Evolutionary conservation across 2,329 filamentous ascomycete species (phyloP).

Genomic region (Zasmidium cellare): DNA sequence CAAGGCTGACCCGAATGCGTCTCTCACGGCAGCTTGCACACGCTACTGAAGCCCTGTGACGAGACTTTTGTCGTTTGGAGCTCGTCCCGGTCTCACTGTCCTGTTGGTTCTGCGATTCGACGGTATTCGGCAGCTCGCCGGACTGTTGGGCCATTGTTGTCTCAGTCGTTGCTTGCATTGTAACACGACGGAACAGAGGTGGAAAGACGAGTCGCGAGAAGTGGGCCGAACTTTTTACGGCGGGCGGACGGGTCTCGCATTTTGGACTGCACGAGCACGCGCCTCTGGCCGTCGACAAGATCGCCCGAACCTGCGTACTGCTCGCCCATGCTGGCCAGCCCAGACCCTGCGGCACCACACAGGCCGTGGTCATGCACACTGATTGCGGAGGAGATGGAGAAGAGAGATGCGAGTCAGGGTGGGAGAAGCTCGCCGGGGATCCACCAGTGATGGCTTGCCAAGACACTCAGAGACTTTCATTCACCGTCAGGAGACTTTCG

Average conservation of each 20-base stretch:
- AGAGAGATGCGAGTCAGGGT: neutral
- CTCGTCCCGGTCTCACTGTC: slow-evolving; percentile 10
- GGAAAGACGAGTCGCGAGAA: slow-evolving; percentile 3
- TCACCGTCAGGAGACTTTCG: neutral
- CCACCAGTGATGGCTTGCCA: neutral
- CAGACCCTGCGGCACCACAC: slow-evolving; percentile 1
- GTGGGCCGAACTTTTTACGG: neutral
- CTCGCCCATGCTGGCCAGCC: neutral
- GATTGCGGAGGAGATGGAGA: neutral
- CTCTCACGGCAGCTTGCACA: slow-evolving; percentile 26
- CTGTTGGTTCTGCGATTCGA: slow-evolving; percentile 6
- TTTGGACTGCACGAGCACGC: neutral
- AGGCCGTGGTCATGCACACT: neutral
- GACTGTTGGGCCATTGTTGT: neutral
- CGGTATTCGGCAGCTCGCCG: neutral
- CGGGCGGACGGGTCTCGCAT: neutral
- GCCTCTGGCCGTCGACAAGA: neutral
- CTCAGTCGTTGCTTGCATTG: neutral
- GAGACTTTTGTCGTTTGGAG: slow-evolving; percentile 21
- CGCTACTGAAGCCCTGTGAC: slow-evolving; percentile 22
- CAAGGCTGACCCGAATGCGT: slow-evolving; percentile 20
- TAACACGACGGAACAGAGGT: neutral
- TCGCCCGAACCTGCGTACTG: neutral
- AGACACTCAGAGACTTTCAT: neutral
- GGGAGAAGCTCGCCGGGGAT: neutral